These are phyloP conservation scores for Dacryopinax spathularia DNA, from an alignment of 768 basidiomycete species.

Conservation along the genomic window DNA sequence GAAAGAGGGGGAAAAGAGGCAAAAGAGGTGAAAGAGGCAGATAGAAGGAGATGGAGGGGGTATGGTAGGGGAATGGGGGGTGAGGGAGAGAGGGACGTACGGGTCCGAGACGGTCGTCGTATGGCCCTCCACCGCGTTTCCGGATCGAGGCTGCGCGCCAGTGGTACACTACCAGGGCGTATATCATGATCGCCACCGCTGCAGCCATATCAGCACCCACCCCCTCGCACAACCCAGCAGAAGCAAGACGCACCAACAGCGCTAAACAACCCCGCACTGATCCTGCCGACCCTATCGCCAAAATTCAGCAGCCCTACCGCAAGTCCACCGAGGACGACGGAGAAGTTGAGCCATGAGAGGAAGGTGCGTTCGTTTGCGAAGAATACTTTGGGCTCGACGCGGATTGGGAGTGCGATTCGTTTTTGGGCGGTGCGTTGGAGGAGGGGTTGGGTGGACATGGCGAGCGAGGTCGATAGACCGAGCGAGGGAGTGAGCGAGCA, in stretches of 20 bases:
- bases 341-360: conserved; percentile 96
- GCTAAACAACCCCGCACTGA: conserved; percentile 93
- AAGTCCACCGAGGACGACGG: conserved; percentile 90
- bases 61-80: no score
- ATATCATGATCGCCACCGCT: conserved; percentile 97
- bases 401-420: conserved; percentile 90
- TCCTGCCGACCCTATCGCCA: conserved; percentile 93
- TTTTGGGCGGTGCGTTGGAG: conserved; percentile 89
- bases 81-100: conserved; percentile 38
- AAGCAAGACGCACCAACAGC: conserved; percentile 53
- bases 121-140: conserved; percentile 79
- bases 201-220: conserved; percentile 2
- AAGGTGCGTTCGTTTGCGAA: conserved; percentile 94
- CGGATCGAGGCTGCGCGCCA: conserved; percentile 92
- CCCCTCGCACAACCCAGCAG: conserved; percentile 9
- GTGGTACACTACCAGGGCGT: conserved; percentile 89
- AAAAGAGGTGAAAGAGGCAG: conserved; percentile 10
- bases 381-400: conserved; percentile 88
- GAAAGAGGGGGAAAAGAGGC: not conserved
- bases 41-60: conserved; percentile 9
- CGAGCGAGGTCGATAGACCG: not conserved
- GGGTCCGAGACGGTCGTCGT: conserved; percentile 90
- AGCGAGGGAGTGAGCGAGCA: not conserved
- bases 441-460: conserved; percentile 94
- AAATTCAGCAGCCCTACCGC: conserved; percentile 95